Evolutionary conservation across 2,329 filamentous ascomycete genomes (phyloP).

Genomic region (Blastomyces parvus): DNA sequence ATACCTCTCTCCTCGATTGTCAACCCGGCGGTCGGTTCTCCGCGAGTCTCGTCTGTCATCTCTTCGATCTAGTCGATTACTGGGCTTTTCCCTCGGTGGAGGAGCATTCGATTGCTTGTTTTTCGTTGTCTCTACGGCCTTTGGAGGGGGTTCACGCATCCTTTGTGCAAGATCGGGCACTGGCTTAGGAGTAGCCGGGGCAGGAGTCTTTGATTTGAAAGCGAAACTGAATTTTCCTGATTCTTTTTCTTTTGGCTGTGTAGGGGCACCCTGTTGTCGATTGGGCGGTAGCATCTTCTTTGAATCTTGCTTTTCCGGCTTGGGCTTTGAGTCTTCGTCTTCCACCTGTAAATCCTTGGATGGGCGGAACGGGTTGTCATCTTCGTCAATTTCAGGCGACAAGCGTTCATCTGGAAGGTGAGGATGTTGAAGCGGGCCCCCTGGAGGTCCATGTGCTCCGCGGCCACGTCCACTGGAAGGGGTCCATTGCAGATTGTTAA

Average conservation of each 20-base stretch:
- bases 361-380: constrained; percentile 53
- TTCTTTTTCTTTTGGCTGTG: constrained; percentile 38
- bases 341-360: constrained; percentile 58
- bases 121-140: constrained; percentile 28
- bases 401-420: constrained; percentile 27
- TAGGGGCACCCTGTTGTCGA: constrained; percentile 46
- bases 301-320: constrained; percentile 27
- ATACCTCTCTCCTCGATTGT: constrained; percentile 32
- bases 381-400: constrained; percentile 39
- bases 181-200: constrained; percentile 44
- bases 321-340: constrained; percentile 47
- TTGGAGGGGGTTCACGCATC: constrained; percentile 37
- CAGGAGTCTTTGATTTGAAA: constrained; percentile 67
- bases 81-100: constrained; percentile 31
- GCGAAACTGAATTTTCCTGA: constrained; percentile 77
- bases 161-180: constrained; percentile 42
- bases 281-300: constrained; percentile 49
- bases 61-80: constrained; percentile 34
- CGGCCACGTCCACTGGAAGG: constrained; percentile 46
- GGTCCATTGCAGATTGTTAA: constrained; percentile 65
- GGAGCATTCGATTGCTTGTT: constrained; percentile 31
- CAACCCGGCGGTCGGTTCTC: constrained; percentile 34
- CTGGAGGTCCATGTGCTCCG: constrained; percentile 27
- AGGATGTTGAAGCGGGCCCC: constrained; percentile 23
- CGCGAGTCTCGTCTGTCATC: constrained; percentile 32